Conservation (phyloP, 177 flowering plant species). For the Vitis hybrid region DNA sequence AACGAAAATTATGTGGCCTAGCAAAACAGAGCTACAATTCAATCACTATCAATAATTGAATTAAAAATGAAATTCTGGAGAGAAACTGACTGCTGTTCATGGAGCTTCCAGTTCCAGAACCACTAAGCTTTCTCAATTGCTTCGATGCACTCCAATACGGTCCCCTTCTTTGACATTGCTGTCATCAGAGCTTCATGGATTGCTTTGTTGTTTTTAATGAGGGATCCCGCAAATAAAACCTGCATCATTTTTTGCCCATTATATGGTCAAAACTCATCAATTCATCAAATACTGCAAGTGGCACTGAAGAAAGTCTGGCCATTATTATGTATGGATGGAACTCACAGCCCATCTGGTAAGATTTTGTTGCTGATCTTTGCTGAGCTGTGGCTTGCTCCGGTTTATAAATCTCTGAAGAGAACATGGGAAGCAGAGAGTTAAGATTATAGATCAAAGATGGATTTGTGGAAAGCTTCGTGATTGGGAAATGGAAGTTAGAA, state of each 20-base stretch:
- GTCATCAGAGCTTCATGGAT: conserved; percentile 73
- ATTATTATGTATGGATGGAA: conserved; percentile 14
- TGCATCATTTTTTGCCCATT: conserved; percentile 29
- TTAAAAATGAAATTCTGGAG: too few species aligned
- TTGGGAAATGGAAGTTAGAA: neutral
- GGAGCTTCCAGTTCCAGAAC: neutral
- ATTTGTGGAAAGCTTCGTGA: neutral
- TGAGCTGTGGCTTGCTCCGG: conserved; percentile 78
- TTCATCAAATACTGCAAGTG: too few species aligned
- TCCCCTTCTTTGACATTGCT: conserved; percentile 77
- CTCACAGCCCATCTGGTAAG: conserved; percentile 99
- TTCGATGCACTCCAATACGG: conserved; percentile 83
- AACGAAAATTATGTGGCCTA: too few species aligned
- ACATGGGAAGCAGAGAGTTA: neutral
- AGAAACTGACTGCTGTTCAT: too few species aligned
- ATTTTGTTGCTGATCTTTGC: conserved; percentile 92
- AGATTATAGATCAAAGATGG: neutral
- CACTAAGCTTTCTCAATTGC: conserved; percentile 68
- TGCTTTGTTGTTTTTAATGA: conserved; percentile 68
- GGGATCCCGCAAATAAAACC: conserved; percentile 82
- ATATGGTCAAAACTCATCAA: too few species aligned
- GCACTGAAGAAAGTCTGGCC: neutral
- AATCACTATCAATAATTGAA: too few species aligned
- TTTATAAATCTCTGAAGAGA: conserved; percentile 76
- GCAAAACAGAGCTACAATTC: too few species aligned